Base-by-base conservation (phyloP, 192 early-diverging fungal genomes). In the Podila horticola region DNA sequence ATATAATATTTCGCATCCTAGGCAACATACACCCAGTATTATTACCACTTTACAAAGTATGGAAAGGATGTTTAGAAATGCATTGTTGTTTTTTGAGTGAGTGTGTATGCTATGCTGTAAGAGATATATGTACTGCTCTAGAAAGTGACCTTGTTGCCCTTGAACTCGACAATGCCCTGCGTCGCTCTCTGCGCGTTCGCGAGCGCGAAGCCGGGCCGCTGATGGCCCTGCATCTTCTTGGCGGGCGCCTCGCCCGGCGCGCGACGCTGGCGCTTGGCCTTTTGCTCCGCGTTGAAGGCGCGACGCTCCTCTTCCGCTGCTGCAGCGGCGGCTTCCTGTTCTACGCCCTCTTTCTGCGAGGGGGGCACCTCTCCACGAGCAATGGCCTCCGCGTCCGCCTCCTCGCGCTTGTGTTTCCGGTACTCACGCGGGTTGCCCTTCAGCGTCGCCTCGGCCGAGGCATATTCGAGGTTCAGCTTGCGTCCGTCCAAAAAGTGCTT, bases 101-200 rank as follows among this genome's bases (percentile, higher is more conserved):
- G 9, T 26, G 52, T 45, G 41, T 1, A 36, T 36, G 34, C 9
- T 6, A 36, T 36, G 7, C 7, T 36, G 34, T 10, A 51, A 15
- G 20, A 51, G 22, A 52, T 9, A 55, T 26, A 55, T 26, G n/a
- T 30, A 7, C 19, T 58, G 34, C 34, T 10, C 34, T 84, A 89
- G 86, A 93, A 93, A 2, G 88, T 89, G 64, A 91, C 89, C 76
- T 93, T 93, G 72, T 81, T 84, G 41, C 92, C 92, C 62, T 92
- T 88, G 70, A 91, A 93, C 74, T 87, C 84, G 61, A 88, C 86
- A 38, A 90, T 86, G 51, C 74, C 74, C 20, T 75, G 69, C 1
- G 82, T 67, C 33, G 82, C 82, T 68, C 87, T 74, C 41, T 82
- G 85, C 22, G 83, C 85, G 62, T 73, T 74, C 7, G 84, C 84